Base-by-base conservation (phyloP, 1,139 yeast species). In the Petasospora fabianii region DNA sequence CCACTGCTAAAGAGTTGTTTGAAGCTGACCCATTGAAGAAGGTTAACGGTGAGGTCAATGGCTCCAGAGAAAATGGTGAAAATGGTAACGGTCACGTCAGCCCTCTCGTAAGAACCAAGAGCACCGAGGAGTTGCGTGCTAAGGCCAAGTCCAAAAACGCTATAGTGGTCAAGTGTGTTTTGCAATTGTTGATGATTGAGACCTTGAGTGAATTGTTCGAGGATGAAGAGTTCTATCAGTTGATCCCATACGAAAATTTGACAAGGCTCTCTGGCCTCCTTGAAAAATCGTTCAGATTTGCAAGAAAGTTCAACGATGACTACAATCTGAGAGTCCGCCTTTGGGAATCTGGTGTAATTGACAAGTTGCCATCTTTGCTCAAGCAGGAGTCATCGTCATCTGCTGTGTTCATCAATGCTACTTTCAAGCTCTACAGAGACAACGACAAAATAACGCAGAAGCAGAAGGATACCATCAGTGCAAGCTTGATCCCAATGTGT, bases 301-400 rank as follows among this genome's bases (percentile, higher is more conserved):
- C 98, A 6, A 77, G 83, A 51, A 77, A 73, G 43, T 94, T 94
- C 69, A 94, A 94, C 60, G 92, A 82, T 47, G 88, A 94, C 61
- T 83, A 84, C 58, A 92, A 87, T 42, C 69, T 92, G 49, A 71
- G 99, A 49, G 84, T 85, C 16, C 70, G 95, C 48, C 69, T 94
- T 35, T 90, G 95, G 82, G 85, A 87, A 56, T 87, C 94, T 9
- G 96, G 97, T 3, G 81, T 88, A 27, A 92, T 90, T 65, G 95
- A 87, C 55, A 84, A 92, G 57, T 71, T 90, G 46, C 98, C 99
- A 17, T 94, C 92, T 56, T 67, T 94, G 51, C 68, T 90, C 51
- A 85, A 86, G 53, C 98, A 94, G 62, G 98, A 94, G 61, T 81
- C 95, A 0, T 80, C 88, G 17, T 79, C 97, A 0, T 84, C 96